Evolutionary conservation across 2,329 filamentous ascomycete genomes (phyloP), one percentile per base, ranked within the genome.

Genomic region (Apiospora hydei): DNA sequence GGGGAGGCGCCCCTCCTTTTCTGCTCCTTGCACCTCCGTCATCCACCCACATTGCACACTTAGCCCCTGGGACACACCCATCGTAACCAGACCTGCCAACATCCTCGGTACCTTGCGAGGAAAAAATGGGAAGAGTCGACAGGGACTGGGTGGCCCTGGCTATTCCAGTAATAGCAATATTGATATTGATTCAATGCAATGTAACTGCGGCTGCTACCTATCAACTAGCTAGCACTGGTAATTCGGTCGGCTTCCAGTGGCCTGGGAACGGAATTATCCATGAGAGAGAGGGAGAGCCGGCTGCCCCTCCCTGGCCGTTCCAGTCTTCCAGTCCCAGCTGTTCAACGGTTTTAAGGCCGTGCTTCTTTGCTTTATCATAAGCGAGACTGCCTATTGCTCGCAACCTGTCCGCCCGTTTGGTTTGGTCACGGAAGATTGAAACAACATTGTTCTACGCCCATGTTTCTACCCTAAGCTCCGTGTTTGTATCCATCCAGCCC

Each of bases 91-190:
- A 43, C 53, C 53, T 61, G 53, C 53, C 53, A 61, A 61, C 26
- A 21, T 61, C 53, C 53, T 64, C 57, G 57, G 57, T 64, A 41
- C 57, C n/a, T 64, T 64, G 57, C 57, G 57, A 64, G 34, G n/a
- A 41, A 34, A 61, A 53, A n/a, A 13, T 6, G 11, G 18, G 57
- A 41, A 64, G n/a, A 38, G 38, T 1, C 13, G 57, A 64, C 57
- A n/a, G 57, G 57, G 57, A 14, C 57, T 30, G 3, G 57, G 30
- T 10, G 34, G 18, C 34, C n/a, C n/a, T 13, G 34, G 21, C 34
- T 64, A n/a, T 61, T 61, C 57, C 30, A 38, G 57, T 41, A 64
- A 41, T 64, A 64, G 57, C 21, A 64, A 21, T 38, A 13, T 38
- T 38, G 30, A n/a, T 38, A 61, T 34, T 57, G 26, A 10, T 18